A percentile compares a stretch with the other conserved stretches of the same genome.
These are phyloP conservation scores for Rhodosporidiobolus odoratus DNA, from an alignment of 768 basidiomycete genomes.

Conservation along the genomic window DNA sequence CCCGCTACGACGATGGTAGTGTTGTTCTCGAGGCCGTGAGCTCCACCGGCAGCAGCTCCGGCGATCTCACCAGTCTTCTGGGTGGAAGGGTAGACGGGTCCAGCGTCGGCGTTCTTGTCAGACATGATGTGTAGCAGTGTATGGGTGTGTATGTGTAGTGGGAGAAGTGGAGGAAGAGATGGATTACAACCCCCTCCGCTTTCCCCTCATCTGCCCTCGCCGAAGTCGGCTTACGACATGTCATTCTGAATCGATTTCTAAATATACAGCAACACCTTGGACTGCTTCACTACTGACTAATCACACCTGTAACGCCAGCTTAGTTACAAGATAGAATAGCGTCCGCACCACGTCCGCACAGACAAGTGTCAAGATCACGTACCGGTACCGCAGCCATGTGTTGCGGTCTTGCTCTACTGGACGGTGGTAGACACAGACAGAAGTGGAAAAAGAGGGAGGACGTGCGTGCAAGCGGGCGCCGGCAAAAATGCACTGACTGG, in stretches of 20 bases:
- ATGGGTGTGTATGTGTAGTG: background rate
- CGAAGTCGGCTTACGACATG: background rate
- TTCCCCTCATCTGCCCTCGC: background rate
- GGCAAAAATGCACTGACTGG: conserved; percentile 8
- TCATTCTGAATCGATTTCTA: background rate
- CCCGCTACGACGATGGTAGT: conserved; percentile 61
- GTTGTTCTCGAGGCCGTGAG: conserved; percentile 16
- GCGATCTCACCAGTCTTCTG: conserved; percentile 25
- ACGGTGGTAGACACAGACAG: background rate
- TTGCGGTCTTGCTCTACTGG: background rate
- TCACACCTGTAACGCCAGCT: too few species aligned
- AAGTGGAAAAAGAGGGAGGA: background rate
- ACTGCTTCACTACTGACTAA: conserved; percentile 1
- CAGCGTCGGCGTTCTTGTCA: background rate
- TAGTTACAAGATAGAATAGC: too few species aligned
- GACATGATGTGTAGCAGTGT: background rate
- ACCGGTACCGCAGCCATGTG: background rate
- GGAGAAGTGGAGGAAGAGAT: background rate
- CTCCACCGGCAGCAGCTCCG: background rate
- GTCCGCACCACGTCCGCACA: too few species aligned
- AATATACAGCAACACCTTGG: background rate
- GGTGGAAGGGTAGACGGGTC: background rate
- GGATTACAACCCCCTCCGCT: too few species aligned
- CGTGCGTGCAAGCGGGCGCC: background rate
- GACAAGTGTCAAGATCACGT: background rate